phyloP scores from a whole-genome alignment of 2,329 filamentous ascomycete genomes.

The Clonostachys solani region DNA sequence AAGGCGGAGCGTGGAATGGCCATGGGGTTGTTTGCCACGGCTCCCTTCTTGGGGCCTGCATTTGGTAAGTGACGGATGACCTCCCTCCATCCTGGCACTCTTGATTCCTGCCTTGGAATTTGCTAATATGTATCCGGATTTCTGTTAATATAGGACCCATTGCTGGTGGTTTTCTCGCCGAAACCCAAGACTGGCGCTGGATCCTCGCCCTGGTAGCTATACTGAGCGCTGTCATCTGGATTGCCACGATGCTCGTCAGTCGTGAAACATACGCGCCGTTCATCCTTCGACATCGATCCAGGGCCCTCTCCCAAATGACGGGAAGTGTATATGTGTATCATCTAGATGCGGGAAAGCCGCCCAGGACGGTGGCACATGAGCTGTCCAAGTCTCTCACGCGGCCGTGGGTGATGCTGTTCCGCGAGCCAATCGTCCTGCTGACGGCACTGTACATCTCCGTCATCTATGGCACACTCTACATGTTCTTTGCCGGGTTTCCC shows the following conservation, averaged over 20 bases:
- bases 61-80: constrained; percentile 5
- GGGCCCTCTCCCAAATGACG: constrained; percentile 36
- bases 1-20: constrained; percentile 49
- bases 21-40: constrained; percentile 58
- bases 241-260: constrained; percentile 34
- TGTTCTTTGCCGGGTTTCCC: constrained; percentile 87
- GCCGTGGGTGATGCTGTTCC: constrained; percentile 75
- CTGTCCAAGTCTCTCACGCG: constrained; percentile 44
- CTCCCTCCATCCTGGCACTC: too few relatives aligned
- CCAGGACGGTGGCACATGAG: too few relatives aligned
- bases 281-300: constrained; percentile 39
- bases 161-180: constrained; percentile 52
- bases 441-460: constrained; percentile 81
- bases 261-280: constrained; percentile 52
- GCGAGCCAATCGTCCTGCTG: constrained; percentile 81
- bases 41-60: constrained; percentile 56
- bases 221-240: constrained; percentile 48
- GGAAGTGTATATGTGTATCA: constrained; percentile 44
- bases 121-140: too few relatives aligned
- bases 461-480: constrained; percentile 80
- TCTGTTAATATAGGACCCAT: constrained; percentile 43
- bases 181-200: constrained; percentile 55
- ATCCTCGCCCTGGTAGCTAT: constrained; percentile 50
- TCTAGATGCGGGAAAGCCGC: too few relatives aligned
- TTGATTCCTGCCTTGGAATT: too few relatives aligned